Conservation (phyloP, 148 eudicot species). For the Cornus kousa region DNA sequence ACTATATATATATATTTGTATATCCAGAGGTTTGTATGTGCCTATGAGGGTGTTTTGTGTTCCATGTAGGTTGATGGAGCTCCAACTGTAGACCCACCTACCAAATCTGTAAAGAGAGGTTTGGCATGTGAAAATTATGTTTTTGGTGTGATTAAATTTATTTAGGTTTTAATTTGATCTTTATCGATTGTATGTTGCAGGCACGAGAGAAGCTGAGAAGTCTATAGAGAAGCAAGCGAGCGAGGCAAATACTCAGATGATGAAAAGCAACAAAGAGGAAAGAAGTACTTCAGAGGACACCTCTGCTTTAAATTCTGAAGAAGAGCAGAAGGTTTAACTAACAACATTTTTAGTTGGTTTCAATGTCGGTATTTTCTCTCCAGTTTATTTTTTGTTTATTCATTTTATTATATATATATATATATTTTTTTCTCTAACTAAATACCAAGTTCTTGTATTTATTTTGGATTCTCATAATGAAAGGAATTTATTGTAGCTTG, state of each 20-base stretch:
- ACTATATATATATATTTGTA: too few species aligned
- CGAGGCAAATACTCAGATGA: constrained; percentile 35
- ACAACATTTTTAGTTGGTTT: not conserved
- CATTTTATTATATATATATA: too few species aligned
- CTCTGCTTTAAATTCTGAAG: constrained; percentile 50
- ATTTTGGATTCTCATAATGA: too few species aligned
- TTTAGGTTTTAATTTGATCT: not conserved
- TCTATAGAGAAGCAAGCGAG: constrained; percentile 35
- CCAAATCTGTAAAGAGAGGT: constrained; percentile 65
- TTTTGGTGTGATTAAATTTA: not conserved
- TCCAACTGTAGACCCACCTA: constrained; percentile 29
- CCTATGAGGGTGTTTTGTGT: not conserved
- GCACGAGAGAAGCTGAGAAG: constrained; percentile 66
- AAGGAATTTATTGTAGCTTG: too few species aligned
- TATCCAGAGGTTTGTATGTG: too few species aligned
- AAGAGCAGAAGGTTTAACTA: constrained; percentile 40
- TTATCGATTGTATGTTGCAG: constrained; percentile 21
- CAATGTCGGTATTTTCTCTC: not conserved
- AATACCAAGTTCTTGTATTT: too few species aligned
- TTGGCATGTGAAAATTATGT: not conserved
- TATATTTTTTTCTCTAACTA: too few species aligned
- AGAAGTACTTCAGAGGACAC: constrained; percentile 40
- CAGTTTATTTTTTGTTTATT: not conserved
- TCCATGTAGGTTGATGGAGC: constrained; percentile 44
- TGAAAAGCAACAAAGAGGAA: constrained; percentile 37